A percentile compares a stretch with the other conserved stretches of the same genome.
These are phyloP conservation scores for Boletellus emodensis DNA, from an alignment of 768 basidiomycete genomes.

Conservation along the genomic window DNA sequence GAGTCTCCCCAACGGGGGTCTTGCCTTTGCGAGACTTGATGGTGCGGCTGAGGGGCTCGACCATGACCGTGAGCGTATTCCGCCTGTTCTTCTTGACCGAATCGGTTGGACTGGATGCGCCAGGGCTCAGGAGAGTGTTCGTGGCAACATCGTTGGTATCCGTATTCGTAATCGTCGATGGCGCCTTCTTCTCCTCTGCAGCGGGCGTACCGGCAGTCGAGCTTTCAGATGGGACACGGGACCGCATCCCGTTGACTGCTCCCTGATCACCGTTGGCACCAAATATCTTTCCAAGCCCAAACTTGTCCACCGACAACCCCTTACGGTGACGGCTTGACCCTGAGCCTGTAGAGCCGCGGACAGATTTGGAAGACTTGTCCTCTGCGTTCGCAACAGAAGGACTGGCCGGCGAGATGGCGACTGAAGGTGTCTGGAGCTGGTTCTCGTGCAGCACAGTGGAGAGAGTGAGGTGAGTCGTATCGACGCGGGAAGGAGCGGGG, in stretches of 20 bases:
- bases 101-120: constrained; percentile 23
- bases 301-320: constrained; percentile 74
- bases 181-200: constrained; percentile 17
- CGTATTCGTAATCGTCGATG: constrained; percentile 3
- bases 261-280: constrained; percentile 39
- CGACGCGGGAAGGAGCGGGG: constrained; percentile 16
- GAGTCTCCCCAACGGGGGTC: constrained; percentile 29
- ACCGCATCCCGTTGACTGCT: constrained; percentile 30
- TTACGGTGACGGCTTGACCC: constrained; percentile 54
- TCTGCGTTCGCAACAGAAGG: constrained; percentile 34
- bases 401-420: constrained; percentile 40
- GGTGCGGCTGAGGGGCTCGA: constrained; percentile 64
- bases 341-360: constrained; percentile 35
- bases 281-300: constrained; percentile 75
- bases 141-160: constrained; percentile 21
- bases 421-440: constrained; percentile 27
- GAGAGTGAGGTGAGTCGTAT: constrained; percentile 20
- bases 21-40: constrained; percentile 36
- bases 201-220: constrained; percentile 24
- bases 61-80: constrained; percentile 86
- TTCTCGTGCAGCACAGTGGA: constrained; percentile 27
- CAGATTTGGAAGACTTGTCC: constrained; percentile 28
- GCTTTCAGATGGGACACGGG: constrained; percentile 43
- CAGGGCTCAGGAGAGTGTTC: constrained; percentile 36
- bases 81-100: constrained; percentile 59